A percentile compares a stretch with the other conserved stretches of the same genome.
These are phyloP conservation scores for Candida ortonii DNA, from an alignment of 805 yeast species.

Conservation along the genomic window DNA sequence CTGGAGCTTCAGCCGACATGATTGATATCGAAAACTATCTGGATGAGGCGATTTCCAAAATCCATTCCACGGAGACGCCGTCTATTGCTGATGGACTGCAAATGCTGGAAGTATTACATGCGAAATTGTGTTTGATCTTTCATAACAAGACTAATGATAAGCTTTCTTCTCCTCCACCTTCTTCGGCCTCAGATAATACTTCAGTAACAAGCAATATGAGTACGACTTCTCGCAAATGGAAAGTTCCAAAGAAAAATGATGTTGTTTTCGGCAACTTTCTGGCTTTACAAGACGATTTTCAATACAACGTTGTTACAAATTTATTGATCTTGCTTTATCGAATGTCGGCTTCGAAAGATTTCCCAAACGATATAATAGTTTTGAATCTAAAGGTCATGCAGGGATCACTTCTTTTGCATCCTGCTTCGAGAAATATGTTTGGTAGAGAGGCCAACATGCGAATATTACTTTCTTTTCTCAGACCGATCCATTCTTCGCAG, in stretches of 20 bases:
- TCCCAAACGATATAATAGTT: conserved; percentile 18
- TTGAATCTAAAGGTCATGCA: conserved; percentile 43
- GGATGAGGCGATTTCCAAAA: conserved; percentile 15
- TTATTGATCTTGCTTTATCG: conserved; percentile 31
- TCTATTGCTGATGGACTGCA: conserved; percentile 22
- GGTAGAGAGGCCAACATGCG: conserved; percentile 40
- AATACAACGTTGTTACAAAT: conserved; percentile 45
- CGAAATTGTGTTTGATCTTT: conserved; percentile 18
- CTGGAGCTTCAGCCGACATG: conserved; percentile 1
- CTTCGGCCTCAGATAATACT: too few species aligned
- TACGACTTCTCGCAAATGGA: conserved; percentile 25
- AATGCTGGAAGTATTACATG: conserved; percentile 22
- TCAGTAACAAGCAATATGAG: too few species aligned
- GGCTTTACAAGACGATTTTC: conserved; percentile 49
- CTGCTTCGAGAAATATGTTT: conserved; percentile 50
- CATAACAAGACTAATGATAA: conserved; percentile 1
- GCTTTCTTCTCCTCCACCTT: too few species aligned
- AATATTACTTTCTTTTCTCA: conserved; percentile 28
- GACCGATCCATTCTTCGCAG: conserved; percentile 12
- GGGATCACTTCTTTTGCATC: conserved; percentile 60
- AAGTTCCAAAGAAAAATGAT: conserved; percentile 26
- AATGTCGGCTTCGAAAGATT: conserved; percentile 10
- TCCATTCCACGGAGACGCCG: conserved; percentile 17
- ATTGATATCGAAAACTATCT: conserved; percentile 20
- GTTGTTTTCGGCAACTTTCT: conserved; percentile 39